These are phyloP conservation scores for Lepiota subincarnata DNA, from an alignment of 768 basidiomycete species.

Conservation along the genomic window DNA sequence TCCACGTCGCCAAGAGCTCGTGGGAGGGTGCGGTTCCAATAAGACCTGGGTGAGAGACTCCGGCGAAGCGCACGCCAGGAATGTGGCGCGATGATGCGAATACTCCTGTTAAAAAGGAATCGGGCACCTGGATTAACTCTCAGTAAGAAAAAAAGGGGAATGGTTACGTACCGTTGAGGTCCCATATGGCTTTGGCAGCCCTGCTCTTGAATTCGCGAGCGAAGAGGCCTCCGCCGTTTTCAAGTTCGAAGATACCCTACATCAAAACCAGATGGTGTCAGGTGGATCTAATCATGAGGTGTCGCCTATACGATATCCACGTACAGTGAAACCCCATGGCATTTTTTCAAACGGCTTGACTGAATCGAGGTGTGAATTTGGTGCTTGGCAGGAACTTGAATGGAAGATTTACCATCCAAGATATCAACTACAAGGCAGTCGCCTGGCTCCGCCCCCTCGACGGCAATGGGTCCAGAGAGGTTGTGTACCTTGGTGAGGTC, in stretches of 20 bases:
- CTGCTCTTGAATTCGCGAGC: constrained; percentile 65
- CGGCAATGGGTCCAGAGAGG: constrained; percentile 70
- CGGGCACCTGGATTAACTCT: background rate
- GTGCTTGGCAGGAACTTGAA: background rate
- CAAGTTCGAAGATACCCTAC: constrained; percentile 70
- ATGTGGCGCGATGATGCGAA: constrained; percentile 75
- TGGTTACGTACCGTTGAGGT: constrained; percentile 52
- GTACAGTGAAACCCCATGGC: constrained; percentile 78
- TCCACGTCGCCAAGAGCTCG: constrained; percentile 73
- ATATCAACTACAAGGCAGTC: constrained; percentile 80
- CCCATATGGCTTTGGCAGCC: constrained; percentile 81
- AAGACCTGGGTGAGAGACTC: constrained; percentile 71
- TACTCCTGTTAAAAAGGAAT: constrained; percentile 38
- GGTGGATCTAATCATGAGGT: background rate
- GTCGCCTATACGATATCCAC: constrained; percentile 14
- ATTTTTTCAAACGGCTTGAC: constrained; percentile 67
- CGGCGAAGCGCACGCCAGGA: constrained; percentile 76
- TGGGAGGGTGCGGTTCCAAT: constrained; percentile 75
- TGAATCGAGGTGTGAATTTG: constrained; percentile 18
- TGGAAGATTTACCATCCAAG: constrained; percentile 50
- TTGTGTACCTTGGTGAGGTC: constrained; percentile 68
- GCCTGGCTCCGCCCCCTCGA: constrained; percentile 75
- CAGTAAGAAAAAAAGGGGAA: background rate
- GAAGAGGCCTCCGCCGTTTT: constrained; percentile 71
- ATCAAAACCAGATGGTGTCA: background rate